A percentile compares a stretch with the other conserved stretches of the same genome.
phyloP scores from a whole-genome alignment of 441 rosid genomes.

The Rhodomyrtus psidioides region DNA sequence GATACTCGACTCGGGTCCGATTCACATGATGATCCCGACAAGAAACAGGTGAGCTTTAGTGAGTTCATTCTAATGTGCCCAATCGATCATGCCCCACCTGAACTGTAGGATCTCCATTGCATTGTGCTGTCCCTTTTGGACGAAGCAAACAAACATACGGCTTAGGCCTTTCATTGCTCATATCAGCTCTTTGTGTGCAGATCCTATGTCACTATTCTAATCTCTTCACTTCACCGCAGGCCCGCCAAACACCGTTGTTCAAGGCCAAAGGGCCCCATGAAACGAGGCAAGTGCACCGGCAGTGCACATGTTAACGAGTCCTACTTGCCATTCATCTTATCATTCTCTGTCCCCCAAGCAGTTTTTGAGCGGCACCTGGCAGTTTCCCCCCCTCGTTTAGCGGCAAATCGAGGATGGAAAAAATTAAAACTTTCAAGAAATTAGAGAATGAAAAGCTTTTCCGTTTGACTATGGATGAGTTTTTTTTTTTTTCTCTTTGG shows the following conservation, averaged over 20 bases:
- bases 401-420: not conserved
- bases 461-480: too few species aligned
- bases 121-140: not conserved
- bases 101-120: not conserved
- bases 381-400: not conserved
- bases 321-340: not conserved
- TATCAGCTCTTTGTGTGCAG: not conserved
- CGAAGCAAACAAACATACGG: not conserved
- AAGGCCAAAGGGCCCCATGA: not conserved
- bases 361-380: not conserved
- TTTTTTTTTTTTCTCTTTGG: too few species aligned
- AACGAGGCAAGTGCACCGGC: not conserved
- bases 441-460: not conserved
- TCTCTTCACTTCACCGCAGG: not conserved
- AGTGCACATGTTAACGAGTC: not conserved
- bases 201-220: not conserved
- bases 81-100: not conserved
- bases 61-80: not conserved
- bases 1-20: rapidly evolving
- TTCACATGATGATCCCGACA: not conserved
- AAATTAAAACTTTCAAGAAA: not conserved
- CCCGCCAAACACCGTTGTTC: not conserved
- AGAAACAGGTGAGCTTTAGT: not conserved
- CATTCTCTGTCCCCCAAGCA: not conserved
- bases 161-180: not conserved